phyloP scores from a whole-genome alignment of 108 stramenopile species.

The Nitzschia sp. region DNA sequence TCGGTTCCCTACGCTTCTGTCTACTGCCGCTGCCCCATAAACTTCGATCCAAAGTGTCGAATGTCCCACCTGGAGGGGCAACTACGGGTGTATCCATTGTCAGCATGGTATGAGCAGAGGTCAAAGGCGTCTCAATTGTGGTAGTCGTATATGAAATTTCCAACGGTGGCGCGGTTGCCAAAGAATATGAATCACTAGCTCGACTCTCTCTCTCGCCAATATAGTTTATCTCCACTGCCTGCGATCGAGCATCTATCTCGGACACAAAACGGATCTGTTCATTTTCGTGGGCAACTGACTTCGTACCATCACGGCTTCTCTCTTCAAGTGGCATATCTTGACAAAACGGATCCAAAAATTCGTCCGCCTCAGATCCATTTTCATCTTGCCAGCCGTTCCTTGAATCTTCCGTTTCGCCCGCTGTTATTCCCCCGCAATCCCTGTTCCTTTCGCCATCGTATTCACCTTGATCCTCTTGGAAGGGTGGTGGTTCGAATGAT shows the following conservation, averaged over 20 bases:
- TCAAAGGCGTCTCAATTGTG: neutral
- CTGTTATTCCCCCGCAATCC: too few relatives aligned
- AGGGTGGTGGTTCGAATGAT: too few relatives aligned
- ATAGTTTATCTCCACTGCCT: conserved; percentile 19
- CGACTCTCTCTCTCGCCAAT: neutral
- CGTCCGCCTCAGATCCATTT: too few relatives aligned
- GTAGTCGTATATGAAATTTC: conserved; percentile 4
- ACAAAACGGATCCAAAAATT: neutral
- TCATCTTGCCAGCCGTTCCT: too few relatives aligned
- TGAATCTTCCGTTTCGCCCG: too few relatives aligned
- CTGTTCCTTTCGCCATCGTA: too few relatives aligned
- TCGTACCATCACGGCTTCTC: neutral
- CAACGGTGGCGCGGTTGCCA: conserved; percentile 1
- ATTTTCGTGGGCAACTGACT: neutral
- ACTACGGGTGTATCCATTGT: conserved; percentile 7
- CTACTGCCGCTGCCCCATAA: neutral
- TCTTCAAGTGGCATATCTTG: neutral
- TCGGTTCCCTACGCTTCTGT: neutral
- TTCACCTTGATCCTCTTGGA: too few relatives aligned
- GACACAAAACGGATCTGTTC: neutral
- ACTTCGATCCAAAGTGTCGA: neutral
- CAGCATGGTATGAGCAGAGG: neutral
- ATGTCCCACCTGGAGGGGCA: conserved; percentile 2
- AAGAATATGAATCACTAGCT: neutral
- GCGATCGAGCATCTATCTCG: conserved; percentile 12